Base-by-base conservation (phyloP, 2,329 filamentous ascomycete species). In the Zarea fungicola region DNA sequence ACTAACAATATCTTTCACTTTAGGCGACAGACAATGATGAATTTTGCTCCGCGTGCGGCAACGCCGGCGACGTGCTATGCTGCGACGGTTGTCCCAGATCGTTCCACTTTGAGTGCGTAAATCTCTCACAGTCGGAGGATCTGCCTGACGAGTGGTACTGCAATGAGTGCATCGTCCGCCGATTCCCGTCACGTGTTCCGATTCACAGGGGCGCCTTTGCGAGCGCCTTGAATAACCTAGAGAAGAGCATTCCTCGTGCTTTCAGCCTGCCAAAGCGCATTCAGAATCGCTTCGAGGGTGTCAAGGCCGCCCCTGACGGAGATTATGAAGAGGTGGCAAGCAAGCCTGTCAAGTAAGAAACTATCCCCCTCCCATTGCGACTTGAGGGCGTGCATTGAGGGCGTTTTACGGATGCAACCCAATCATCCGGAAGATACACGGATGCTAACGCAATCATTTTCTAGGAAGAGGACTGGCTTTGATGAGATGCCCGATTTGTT, bases 11-110 rank as follows among this genome's bases (percentile, higher is more conserved):
- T 14, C 28, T n/a, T n/a, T 45, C 42, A 46, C 45, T 47, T 18
- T 50, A 70, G 67, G 57, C 56, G 26, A 62, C 65, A 57, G 85
- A 96, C 54, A 95, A 95, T 66, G 89, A 93, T 65, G 92, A 97
- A 65, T 85, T 86, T 62, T 99, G 92, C 72, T 85, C 85, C 53
- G 83, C 89, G 39, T 99, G 93, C 70, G 82, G 85, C 60, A 87
- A 86, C 55, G 86, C 82, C 56, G 92, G 92, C 50, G 83, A 89
- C 58, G 79, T 99, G 54, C 78, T 97, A 56, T 96, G 91, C 70
- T 99, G 93, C 67, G 93, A 97, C 70, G 88, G 87, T 54, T 99
- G 93, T 70, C 81, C 85, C 52, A 83, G 89, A 56, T 89, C 91
- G 6, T 96, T 95, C 68, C 93, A 97, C 68, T 89, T 93, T 64